Percentiles rank a stretch among this genome's conserved stretches.
Conservation (phyloP, 768 basidiomycete species). For the Leccinum variicolor region DNA sequence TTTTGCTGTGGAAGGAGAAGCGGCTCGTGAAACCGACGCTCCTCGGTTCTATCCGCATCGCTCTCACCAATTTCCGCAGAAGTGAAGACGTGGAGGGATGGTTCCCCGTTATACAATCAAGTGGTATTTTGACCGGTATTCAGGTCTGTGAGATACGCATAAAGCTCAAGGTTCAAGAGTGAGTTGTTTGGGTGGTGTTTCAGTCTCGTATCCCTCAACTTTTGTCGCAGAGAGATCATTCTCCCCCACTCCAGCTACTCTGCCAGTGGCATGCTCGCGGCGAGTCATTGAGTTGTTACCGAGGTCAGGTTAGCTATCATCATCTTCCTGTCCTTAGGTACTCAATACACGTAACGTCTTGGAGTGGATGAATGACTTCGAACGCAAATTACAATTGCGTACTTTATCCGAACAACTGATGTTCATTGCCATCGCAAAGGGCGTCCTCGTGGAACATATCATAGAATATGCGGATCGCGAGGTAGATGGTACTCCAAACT, state of each 20-base stretch:
- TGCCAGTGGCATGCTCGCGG: conserved; percentile 56
- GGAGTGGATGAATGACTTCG: conserved; percentile 73
- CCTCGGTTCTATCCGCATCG: conserved; percentile 62
- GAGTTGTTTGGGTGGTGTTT: conserved; percentile 20
- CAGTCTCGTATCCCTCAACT: conserved; percentile 5
- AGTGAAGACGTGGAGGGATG: conserved; percentile 78
- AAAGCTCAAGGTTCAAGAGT: conserved; percentile 77
- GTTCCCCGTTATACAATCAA: conserved; percentile 68
- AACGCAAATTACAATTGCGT: conserved; percentile 64
- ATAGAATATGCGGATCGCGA: conserved; percentile 67
- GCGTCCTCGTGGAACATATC: conserved; percentile 63
- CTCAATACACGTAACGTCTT: conserved; percentile 62
- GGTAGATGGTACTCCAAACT: conserved; percentile 63
- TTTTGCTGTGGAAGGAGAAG: conserved; percentile 70
- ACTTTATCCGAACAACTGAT: conserved; percentile 59
- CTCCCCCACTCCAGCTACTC: conserved; percentile 65
- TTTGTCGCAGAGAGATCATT: conserved; percentile 63
- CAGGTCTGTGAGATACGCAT: conserved; percentile 76
- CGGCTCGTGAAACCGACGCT: conserved; percentile 51
- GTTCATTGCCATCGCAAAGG: conserved; percentile 65
- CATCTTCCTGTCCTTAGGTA: conserved; percentile 8
- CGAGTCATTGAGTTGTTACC: conserved; percentile 28
- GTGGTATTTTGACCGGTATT: conserved; percentile 44
- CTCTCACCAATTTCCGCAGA: conserved; percentile 68
- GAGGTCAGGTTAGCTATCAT: background rate